These are phyloP conservation scores for Guadua angustifolia DNA, from an alignment of 176 grass and related monocot species.

Conservation along the genomic window DNA sequence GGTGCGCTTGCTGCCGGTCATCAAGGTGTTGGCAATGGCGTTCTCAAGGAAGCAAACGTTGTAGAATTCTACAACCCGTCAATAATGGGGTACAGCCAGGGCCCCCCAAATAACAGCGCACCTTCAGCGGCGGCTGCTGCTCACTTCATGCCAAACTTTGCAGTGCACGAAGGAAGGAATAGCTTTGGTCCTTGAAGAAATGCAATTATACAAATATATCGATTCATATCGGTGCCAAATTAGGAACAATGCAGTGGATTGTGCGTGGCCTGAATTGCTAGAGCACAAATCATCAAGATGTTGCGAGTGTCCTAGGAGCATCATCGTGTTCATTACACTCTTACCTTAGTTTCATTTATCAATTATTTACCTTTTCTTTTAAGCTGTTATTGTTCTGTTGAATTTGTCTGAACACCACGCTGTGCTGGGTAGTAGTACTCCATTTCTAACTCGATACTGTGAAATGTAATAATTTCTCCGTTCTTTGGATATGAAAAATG, in stretches of 20 bases:
- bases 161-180: conserved; percentile 53
- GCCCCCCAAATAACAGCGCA: conserved; percentile 39
- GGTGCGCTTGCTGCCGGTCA: conserved; percentile 14
- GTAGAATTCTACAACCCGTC: conserved; percentile 49
- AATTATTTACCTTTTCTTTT: background rate
- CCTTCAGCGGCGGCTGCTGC: background rate
- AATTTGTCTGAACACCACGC: background rate
- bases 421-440: background rate
- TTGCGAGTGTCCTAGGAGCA: background rate
- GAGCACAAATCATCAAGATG: background rate
- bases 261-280: conserved; percentile 15
- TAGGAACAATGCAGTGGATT: background rate
- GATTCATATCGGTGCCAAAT: conserved; percentile 7
- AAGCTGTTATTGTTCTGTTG: background rate
- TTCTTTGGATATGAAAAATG: background rate
- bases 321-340: background rate
- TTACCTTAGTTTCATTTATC: conserved; percentile 11
- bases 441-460: background rate
- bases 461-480: background rate
- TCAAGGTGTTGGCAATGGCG: conserved; percentile 1
- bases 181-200: conserved; percentile 58
- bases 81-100: conserved; percentile 56
- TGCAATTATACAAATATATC: background rate
- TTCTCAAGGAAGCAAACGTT: conserved; percentile 47
- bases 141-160: conserved; percentile 61